Base-by-base conservation (phyloP, 371 early-diverging fungal genomes). In the Mucor mucedo region DNA sequence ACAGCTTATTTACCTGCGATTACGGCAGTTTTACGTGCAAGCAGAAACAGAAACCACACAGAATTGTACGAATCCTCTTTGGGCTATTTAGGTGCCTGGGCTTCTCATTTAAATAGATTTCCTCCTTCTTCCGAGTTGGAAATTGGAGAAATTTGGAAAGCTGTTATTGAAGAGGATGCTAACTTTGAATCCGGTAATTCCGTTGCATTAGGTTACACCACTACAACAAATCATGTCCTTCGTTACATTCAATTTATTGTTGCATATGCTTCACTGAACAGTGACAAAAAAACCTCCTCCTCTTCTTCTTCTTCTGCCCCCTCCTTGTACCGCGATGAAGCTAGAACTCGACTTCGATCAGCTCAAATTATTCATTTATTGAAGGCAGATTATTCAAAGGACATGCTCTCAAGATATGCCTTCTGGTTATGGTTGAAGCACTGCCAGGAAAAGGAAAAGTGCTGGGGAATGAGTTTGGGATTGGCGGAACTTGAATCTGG, bases 71-170 rank as follows among this genome's bases (percentile, higher is more conserved):
- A 76, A 10, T 60, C 75, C 5, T 73, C 80, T 1, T 50, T 82
- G 5, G 84, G 84, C 0, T 86, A 82, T 33, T 64, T 86, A 52
- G 79, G 79, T 38, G 73, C 82, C 0, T 83, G 84, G 79, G 75
- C 80, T 0, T 63, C 64, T 21, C 77, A 83, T 48, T 76, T 75
- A 44, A 74, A 59, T 52, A 58, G 52, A 48, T 85, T 72, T 64
- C 79, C 64, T 58, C 75, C 62, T 45, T 21, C 21, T 21, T 2
- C 30, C 5, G 45, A 47, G 44, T 21, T 32, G n/a, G 66, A 62
- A 13, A 49, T 42, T 6, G 57, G 35, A 6, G 60, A 71, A 27
- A 69, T 65, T 5, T 71, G 75, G 72, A 63, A 69, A 50, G 65
- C 65, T 0, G 60, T 72, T 8, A 16, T 54, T 53, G n/a, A 41